These are phyloP conservation scores for Sclerotinia nivalis DNA, from an alignment of 2,329 filamentous ascomycete genomes.

Conservation along the genomic window DNA sequence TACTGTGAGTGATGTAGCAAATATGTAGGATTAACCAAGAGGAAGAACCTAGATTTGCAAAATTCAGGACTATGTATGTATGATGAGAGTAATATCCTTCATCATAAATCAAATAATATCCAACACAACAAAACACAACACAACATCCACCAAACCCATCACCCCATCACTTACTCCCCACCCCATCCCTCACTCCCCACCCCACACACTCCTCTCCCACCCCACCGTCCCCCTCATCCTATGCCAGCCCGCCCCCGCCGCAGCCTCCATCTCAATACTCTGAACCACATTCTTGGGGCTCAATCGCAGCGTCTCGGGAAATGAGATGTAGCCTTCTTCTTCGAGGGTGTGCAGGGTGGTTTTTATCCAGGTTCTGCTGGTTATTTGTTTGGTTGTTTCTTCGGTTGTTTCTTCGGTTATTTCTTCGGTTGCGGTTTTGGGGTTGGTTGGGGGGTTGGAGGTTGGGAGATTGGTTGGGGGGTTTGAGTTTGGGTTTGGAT, in stretches of 20 bases:
- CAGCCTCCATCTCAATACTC: conserved; percentile 4
- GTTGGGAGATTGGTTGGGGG: background rate
- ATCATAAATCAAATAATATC: background rate
- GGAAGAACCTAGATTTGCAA: background rate
- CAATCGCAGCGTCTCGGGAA: background rate
- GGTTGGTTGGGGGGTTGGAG: background rate
- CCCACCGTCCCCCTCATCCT: conserved; percentile 14
- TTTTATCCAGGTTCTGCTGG: background rate
- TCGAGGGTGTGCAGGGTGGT: background rate
- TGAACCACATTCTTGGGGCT: conserved; percentile 22
- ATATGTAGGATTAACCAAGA: background rate
- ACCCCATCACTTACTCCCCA: background rate
- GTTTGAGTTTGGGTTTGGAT: no score
- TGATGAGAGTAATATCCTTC: background rate
- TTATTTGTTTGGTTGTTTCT: background rate
- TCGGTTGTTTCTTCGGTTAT: no score
- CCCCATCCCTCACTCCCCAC: background rate
- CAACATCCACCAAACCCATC: background rate
- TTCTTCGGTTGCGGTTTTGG: background rate
- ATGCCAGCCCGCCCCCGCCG: background rate
- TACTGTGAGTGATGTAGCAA: background rate
- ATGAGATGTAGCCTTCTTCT: conserved; percentile 6
- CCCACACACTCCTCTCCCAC: conserved; percentile 10
- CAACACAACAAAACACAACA: no score
- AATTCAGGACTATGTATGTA: background rate